Base-by-base conservation (phyloP, 192 early-diverging fungal species). In the Kappamyces sp. region DNA sequence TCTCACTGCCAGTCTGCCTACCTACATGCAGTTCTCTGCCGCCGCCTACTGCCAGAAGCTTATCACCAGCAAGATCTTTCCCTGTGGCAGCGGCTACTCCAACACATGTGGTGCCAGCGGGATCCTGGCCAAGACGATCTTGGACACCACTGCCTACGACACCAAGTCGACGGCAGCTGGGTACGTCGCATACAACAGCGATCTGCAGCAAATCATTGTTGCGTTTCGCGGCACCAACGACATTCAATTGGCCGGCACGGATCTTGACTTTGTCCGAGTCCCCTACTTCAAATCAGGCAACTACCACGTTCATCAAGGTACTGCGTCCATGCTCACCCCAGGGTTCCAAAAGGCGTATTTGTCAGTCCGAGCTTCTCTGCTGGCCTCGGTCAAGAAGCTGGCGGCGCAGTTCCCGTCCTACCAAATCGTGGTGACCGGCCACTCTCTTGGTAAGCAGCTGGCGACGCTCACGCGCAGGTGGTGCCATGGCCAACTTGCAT, bases 401-500 rank as follows among this genome's bases (percentile, higher is more conserved):
- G 60, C 41, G 35, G 48, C 60, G 0, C 32, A 61, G 49, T 49
- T 38, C 48, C 60, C 60, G 10, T n/a, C 60, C 7, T 63, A 51
- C 51, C 15, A 48, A 5, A 58, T 65, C 34, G 23, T 48, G 2
- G 47, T 65, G n/a, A 44, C 49, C 48, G 64, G 64, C 0, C 64
- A 65, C 58, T 60, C 57, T 8, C 12, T 65, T 12, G 64, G 64
- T 23, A 23, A 23, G 23, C 23, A 23, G 23, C 23, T 23, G 23
- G 23, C 23, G 0, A 0, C 23, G 23, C 23, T 23, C 23, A 23
- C 0, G 0, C 23, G 23, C 23, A 23, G 23, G 23, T n/a, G 64
- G 49, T 43, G 42, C 64, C 15, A 12, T 61, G 5, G 49, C 36
- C 36, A 32, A 13, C 33, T 12, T 65, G 12, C 55, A 54, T 5